Evolutionary conservation across 78 protist species (phyloP), one percentile per base, ranked within the genome.

Genomic region (Polysphondylium violaceum): DNA sequence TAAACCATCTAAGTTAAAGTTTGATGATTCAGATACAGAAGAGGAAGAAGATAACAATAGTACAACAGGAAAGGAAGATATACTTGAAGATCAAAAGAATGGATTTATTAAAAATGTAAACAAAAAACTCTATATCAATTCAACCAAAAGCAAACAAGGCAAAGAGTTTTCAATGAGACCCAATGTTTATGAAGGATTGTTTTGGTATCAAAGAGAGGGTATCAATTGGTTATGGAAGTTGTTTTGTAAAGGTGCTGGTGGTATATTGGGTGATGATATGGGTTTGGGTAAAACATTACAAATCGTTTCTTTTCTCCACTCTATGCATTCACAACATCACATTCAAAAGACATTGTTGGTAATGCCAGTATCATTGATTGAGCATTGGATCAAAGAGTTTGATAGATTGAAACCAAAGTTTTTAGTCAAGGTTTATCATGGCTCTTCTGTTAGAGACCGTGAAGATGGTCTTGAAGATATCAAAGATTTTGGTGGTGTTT

Each of bases 251-350:
- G 29, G 47, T 4, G 69, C 87, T 6, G 93, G 93, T 65, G 93
- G 93, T 41, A 74, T 88, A 3, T 51, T 88, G 1, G 93, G 93
- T 23, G 96, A 95, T n/a, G 96, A 89, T 67, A 88, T 92, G 95
- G 97, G 95, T 55, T 61, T 93, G 19, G 96, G 96, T n/a, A 95
- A 95, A 71, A 95, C 96, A 12, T 71, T 94, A 43, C 96, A 94
- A 53, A 71, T 93, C 35, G 59, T 85, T 23, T 17, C 86, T 3
- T 78, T 90, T 41, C 72, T 90, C 38, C 25, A 74, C n/a, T 25
- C 47, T 14, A 38, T 90, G 59, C 78, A 64, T 2, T 11, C 9
- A 19, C 31, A 51, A 4, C 14, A 55, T 5, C 69, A 23, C 19
- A 64, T 73, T 7, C 33, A 33, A 0, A 38, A 68, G n/a, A 27